These are phyloP conservation scores for Letharia lupina DNA, from an alignment of 495 filamentous ascomycete species.

Conservation along the genomic window DNA sequence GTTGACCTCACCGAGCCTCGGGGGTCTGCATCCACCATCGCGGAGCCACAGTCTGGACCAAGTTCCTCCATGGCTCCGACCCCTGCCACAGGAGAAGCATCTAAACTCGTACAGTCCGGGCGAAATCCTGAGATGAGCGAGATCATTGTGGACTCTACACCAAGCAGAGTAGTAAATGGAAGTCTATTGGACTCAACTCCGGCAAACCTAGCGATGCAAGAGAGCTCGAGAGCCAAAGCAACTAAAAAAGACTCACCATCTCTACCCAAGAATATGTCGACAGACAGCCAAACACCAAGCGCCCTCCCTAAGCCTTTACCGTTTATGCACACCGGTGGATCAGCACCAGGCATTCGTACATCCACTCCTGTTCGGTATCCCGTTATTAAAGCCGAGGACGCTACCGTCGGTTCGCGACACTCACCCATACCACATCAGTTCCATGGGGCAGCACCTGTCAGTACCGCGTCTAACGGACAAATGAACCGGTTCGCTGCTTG, in stretches of 20 bases:
- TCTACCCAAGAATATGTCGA: background rate
- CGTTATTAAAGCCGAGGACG: constrained; percentile 22
- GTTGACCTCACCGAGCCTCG: constrained; percentile 46
- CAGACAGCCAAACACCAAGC: constrained; percentile 13
- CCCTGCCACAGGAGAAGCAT: constrained; percentile 22
- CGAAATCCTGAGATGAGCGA: background rate
- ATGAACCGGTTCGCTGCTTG: constrained; percentile 7
- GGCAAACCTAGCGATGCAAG: background rate
- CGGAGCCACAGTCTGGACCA: constrained; percentile 42
- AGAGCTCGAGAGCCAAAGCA: background rate
- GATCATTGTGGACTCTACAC: constrained; percentile 5
- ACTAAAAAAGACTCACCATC: constrained; percentile 1
- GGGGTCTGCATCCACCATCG: constrained; percentile 49
- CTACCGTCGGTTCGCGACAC: constrained; percentile 11
- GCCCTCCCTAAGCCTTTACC: constrained; percentile 18
- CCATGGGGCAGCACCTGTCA: constrained; percentile 32
- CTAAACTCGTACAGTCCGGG: background rate
- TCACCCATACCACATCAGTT: constrained; percentile 25
- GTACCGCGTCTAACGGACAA: constrained; percentile 12
- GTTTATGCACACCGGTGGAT: constrained; percentile 15
- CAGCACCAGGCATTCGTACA: constrained; percentile 6
- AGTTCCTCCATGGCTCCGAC: constrained; percentile 42
- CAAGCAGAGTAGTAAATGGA: constrained; percentile 9
- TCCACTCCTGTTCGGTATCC: constrained; percentile 21
- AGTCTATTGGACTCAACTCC: background rate